Base-by-base conservation (phyloP, 805 yeast genomes). In the Myxozyma kluyveri region DNA sequence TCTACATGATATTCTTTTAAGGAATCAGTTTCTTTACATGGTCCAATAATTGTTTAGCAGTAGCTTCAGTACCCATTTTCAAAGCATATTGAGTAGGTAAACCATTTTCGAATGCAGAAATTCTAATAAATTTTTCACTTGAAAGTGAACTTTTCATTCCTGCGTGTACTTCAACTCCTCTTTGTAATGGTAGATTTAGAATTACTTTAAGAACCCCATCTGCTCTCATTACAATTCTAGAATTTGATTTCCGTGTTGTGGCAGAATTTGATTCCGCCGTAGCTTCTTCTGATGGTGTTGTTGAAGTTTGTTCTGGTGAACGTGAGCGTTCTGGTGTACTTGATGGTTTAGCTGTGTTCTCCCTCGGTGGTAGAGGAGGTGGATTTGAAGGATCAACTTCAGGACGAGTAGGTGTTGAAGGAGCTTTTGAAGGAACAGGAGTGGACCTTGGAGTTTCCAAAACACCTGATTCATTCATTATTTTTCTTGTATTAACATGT, bases 201-300 rank as follows among this genome's bases (percentile, higher is more conserved):
- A 91, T 81, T 9, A 93, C 91, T 57, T 88, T 81, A 55, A 88
- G 74, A 17, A 88, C 78, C 2, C 96, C 95, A 54, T 86, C 87
- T 3, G 96, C 83, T 66, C 99, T 81, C 96, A 93, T 89, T 3
- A 93, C 84, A 9, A 93, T 67, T 61, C 99, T 79, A 0, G 83
- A 75, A 49, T 77, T 77, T 1, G 56, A 32, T 12, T 47, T 54
- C 7, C 49, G 45, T 24, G 48, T 60, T 14, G 47, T 12, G 18
- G 56, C 27, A 10, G 42, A 44, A 7, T 52, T 37, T 29, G 33
- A 29, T n/a, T 46, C 52, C 42, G 27, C 31, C 27, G 47, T 37
- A 19, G 39, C 17, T 19, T 42, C 33, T 17, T 31, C 45, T 14
- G 27, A 38, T 29, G 9, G 12, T 29, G 9, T 14, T n/a, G n/a